phyloP scores from a whole-genome alignment of 345 rosid species.

The Eutrema japonicum region DNA sequence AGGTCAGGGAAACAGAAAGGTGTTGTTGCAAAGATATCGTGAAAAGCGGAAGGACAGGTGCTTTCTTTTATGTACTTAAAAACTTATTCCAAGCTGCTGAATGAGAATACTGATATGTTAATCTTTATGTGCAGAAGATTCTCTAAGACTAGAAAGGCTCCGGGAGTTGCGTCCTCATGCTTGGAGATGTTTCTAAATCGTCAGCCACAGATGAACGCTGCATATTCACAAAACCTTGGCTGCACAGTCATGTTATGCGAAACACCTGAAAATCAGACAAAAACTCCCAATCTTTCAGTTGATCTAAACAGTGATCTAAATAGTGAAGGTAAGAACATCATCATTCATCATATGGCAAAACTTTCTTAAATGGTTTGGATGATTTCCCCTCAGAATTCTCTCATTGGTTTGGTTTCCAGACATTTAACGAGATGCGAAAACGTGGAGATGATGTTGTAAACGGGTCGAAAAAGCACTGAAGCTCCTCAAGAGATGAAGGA shows the following conservation, averaged over 20 bases:
- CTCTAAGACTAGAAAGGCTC: conserved; percentile 53
- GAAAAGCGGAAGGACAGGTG: conserved; percentile 82
- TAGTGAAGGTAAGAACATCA: conserved; percentile 45
- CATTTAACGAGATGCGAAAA: too few species aligned
- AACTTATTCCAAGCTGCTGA: neutral
- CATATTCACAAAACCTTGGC: conserved; percentile 46
- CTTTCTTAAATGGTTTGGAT: too few species aligned
- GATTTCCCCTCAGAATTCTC: too few species aligned
- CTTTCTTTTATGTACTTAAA: neutral
- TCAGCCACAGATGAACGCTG: conserved; percentile 44
- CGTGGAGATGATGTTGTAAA: too few species aligned
- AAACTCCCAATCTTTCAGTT: conserved; percentile 45
- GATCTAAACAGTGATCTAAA: conserved; percentile 45
- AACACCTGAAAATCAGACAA: conserved; percentile 48
- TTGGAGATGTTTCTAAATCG: conserved; percentile 57
- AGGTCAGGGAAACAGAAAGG: conserved; percentile 65
- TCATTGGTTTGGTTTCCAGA: too few species aligned
- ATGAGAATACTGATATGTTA: neutral
- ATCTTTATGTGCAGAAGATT: conserved; percentile 51
- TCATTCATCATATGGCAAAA: too few species aligned
- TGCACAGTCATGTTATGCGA: conserved; percentile 6
- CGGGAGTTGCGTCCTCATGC: conserved; percentile 47
- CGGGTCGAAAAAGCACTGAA: too few species aligned
- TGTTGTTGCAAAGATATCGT: conserved; percentile 63
- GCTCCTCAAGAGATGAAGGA: too few species aligned